phyloP scores from a whole-genome alignment of 208 protist genomes.

The Leishmania arabica region DNA sequence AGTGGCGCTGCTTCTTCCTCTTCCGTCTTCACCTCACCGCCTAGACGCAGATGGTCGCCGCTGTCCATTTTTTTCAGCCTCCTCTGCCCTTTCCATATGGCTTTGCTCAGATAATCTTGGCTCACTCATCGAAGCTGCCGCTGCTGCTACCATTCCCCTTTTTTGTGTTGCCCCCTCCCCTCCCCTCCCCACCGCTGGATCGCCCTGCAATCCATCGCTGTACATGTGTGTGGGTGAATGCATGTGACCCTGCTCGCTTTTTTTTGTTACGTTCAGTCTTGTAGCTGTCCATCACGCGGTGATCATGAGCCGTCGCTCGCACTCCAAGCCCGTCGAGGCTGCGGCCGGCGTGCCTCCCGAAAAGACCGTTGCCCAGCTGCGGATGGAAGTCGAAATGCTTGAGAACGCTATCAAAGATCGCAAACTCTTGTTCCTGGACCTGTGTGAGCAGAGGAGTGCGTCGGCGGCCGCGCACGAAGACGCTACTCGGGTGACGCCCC shows the following conservation, averaged over 20 bases:
- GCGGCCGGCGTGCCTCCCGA: not conserved
- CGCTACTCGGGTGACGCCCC: not conserved
- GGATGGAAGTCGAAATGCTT: constrained; percentile 31
- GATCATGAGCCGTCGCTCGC: constrained; percentile 10
- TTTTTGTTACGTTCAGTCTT: not conserved
- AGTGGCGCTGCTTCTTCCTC: not conserved
- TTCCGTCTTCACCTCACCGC: not conserved
- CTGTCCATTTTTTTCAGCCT: not conserved
- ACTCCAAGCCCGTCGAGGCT: not conserved
- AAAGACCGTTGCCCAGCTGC: constrained; percentile 32
- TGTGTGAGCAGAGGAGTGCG: constrained; percentile 25
- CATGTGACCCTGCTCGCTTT: not conserved
- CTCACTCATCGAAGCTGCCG: not conserved
- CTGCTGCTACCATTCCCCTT: not conserved
- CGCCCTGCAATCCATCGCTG: not conserved
- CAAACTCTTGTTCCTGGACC: constrained; percentile 28
- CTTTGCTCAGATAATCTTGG: not conserved
- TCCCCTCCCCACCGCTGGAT: not conserved
- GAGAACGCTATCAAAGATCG: constrained; percentile 40
- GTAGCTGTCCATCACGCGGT: not conserved
- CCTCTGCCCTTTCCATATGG: not conserved
- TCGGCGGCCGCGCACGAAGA: not conserved
- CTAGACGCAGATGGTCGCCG: not conserved
- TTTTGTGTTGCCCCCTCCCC: not conserved
- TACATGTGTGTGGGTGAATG: not conserved